Percentiles rank a stretch among this genome's conserved stretches.
Evolutionary conservation across 2,329 filamentous ascomycete species (phyloP).

Genomic region (Fusarium napiforme): DNA sequence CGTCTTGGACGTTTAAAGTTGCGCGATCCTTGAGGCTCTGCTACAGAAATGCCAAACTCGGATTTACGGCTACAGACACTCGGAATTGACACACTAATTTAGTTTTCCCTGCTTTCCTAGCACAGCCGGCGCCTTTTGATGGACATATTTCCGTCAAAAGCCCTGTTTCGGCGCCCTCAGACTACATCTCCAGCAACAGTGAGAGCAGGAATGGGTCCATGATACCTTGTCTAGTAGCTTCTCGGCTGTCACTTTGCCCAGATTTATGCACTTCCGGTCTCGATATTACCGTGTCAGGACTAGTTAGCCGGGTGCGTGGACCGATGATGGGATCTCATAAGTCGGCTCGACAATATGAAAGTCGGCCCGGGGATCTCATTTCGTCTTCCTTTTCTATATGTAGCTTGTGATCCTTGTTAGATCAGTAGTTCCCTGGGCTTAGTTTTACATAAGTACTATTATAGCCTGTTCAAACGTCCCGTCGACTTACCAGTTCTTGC

Average conservation of each 20-base stretch:
- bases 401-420: background rate
- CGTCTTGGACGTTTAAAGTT: background rate
- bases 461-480: background rate
- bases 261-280: conserved; percentile 36
- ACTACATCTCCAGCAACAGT: background rate
- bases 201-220: conserved; percentile 30
- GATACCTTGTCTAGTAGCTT: conserved; percentile 28
- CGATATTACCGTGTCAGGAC: conserved; percentile 29
- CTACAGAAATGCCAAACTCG: background rate
- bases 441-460: background rate
- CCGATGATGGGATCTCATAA: conserved; percentile 28
- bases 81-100: conserved; percentile 7
- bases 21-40: background rate
- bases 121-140: background rate
- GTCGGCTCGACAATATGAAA: conserved; percentile 8
- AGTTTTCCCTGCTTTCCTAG: background rate
- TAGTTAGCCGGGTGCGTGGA: conserved; percentile 30
- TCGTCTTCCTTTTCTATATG: background rate
- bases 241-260: conserved; percentile 22
- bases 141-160: conserved; percentile 16
- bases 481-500: background rate
- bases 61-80: background rate
- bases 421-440: background rate
- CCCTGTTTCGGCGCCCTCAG: conserved; percentile 6
- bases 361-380: conserved; percentile 16